Percentiles rank a stretch among this genome's conserved stretches.
Evolutionary conservation across 352 stramenopile species (phyloP).

Genomic region (Phytophthora aleatoria): DNA sequence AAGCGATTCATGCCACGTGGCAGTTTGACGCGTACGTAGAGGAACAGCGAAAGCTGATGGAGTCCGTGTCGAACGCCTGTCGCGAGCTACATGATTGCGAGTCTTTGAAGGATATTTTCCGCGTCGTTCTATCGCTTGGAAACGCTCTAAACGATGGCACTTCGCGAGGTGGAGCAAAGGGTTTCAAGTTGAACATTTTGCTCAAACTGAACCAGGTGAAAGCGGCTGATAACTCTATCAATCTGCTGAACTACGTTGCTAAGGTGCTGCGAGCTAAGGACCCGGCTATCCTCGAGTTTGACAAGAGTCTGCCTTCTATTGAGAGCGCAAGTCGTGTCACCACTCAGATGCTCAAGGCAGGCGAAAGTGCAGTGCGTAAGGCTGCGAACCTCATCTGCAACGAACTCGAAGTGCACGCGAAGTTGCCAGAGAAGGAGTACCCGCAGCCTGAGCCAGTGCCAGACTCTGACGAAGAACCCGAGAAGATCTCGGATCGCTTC

Average conservation of each 20-base stretch:
- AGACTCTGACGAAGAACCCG: conserved; percentile 28
- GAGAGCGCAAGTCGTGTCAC: conserved; percentile 81
- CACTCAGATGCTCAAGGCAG: conserved; percentile 76
- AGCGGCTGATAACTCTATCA: conserved; percentile 82
- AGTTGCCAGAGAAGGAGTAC: conserved; percentile 51
- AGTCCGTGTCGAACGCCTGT: conserved; percentile 89
- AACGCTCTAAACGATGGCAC: conserved; percentile 93
- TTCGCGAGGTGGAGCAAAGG: conserved; percentile 81
- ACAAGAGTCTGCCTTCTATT: conserved; percentile 73
- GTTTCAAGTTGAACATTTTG: conserved; percentile 88
- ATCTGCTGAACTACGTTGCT: conserved; percentile 81
- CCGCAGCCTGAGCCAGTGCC: conserved; percentile 30
- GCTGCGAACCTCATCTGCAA: conserved; percentile 70
- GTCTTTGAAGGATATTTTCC: conserved; percentile 88
- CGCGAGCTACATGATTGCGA: conserved; percentile 87
- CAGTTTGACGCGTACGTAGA: conserved; percentile 86
- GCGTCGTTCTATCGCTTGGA: conserved; percentile 83
- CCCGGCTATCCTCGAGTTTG: conserved; percentile 70
- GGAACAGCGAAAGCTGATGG: conserved; percentile 75
- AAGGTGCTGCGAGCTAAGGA: conserved; percentile 74
- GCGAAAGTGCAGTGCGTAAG: conserved; percentile 75
- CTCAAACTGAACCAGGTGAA: conserved; percentile 91
- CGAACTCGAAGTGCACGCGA: conserved; percentile 72
- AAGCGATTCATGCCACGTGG: conserved; percentile 84
- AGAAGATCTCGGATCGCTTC: conserved; percentile 68